Conservation (phyloP, 2,329 filamentous ascomycete genomes). For the Fusarium gaditjirri region DNA sequence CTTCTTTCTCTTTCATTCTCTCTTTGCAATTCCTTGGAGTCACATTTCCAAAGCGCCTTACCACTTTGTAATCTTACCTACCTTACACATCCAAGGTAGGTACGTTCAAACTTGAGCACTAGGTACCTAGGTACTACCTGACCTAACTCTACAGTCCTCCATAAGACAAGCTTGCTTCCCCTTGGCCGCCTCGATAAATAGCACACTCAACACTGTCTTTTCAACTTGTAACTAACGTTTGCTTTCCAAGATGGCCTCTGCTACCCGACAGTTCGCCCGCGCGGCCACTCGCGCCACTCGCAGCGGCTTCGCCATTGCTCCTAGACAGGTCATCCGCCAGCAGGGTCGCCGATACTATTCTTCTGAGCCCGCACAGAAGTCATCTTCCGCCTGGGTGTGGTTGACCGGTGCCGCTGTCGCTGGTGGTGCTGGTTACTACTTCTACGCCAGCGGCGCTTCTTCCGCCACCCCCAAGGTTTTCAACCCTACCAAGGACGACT, state of each 20-base stretch:
- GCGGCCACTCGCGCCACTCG: conserved; percentile 68
- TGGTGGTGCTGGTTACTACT: conserved; percentile 73
- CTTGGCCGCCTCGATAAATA: not conserved
- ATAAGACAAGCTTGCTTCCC: not conserved
- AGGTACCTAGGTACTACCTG: too few relatives aligned
- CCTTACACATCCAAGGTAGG: conserved; percentile 35
- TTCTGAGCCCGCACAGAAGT: conserved; percentile 69
- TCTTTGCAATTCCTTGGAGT: conserved; percentile 18
- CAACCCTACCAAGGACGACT: conserved; percentile 83
- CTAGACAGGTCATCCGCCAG: conserved; percentile 77
- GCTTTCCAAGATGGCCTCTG: conserved; percentile 50
- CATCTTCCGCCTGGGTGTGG: conserved; percentile 63
- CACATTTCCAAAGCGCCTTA: conserved; percentile 15
- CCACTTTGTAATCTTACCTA: not conserved
- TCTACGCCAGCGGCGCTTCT: conserved; percentile 67
- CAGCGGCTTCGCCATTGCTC: conserved; percentile 67
- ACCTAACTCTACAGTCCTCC: not conserved
- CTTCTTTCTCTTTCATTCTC: conserved; percentile 3
- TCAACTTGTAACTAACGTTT: conserved; percentile 16
- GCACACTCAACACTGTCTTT: not conserved
- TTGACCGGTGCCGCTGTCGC: conserved; percentile 67
- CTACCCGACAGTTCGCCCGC: conserved; percentile 66
- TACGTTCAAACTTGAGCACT: conserved; percentile 17
- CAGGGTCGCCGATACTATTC: conserved; percentile 83
- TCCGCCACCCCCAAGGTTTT: conserved; percentile 67